Base-by-base conservation (phyloP, 768 basidiomycete genomes). In the Rhizopogon vulgaris region DNA sequence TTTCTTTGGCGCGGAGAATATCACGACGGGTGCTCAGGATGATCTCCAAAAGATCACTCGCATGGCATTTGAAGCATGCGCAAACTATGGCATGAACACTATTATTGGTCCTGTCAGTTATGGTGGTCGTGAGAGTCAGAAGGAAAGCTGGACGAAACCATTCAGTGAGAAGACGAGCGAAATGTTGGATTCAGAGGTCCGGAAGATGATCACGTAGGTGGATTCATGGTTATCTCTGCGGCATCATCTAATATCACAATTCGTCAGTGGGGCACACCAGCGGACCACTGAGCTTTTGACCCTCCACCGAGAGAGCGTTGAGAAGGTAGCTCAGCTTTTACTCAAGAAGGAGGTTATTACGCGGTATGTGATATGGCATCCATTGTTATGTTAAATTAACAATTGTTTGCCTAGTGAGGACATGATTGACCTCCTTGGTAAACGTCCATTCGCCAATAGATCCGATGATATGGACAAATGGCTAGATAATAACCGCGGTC, bases 91-190 rank as follows among this genome's bases (percentile, higher is more conserved):
- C 54, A 97, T 99, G 95, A 95, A 94, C 71, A 76, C 82, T 46
- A 80, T 83, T 49, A 91, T 99, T 56, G 96, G 96, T 1, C 96
- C 96, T 1, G 90, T 99, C 56, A 94, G 91, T 60, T 99, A 98
- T 63, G 93, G 94, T 47, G 89, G 90, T n/a, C 78, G 84, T 42
- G 82, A 90, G 58, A 87, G 84, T 25, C 78, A 89, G 41, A 85
- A 85, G 40, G 93, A 95, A 65, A 75, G 80, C 48, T 95, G 93
- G 87, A 90, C 90, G 48, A 99, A 99, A 67, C 96, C 95, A 5
- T 99, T 98, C 76, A 93, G 90, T 60, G 96, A 99, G 77, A 90
- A 89, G 70, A 98, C 96, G 1, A 91, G 88, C 1, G 90, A 98
- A 72, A 87, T 94, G 78, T 74, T 98, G 14, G 96, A 99, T 63